These are phyloP conservation scores for Aspergillus novofumigatus DNA, from an alignment of 2,329 filamentous ascomycete species.

Conservation along the genomic window DNA sequence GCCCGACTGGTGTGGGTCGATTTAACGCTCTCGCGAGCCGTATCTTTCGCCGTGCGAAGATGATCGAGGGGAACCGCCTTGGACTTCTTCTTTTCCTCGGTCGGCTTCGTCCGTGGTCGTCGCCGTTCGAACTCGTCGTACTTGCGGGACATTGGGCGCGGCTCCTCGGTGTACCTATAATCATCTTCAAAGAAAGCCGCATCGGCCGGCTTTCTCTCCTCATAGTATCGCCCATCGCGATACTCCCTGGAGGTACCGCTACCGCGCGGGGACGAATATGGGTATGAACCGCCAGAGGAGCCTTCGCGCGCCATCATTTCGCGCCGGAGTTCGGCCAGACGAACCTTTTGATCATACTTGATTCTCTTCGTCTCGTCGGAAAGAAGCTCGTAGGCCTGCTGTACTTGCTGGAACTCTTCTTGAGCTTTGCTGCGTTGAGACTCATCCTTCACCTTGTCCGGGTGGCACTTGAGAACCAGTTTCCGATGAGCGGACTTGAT, in stretches of 20 bases:
- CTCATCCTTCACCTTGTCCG: constrained; percentile 82
- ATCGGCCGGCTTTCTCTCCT: constrained; percentile 39
- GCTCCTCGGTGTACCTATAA: constrained; percentile 34
- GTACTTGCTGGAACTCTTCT: constrained; percentile 86
- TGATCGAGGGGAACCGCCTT: constrained; percentile 26
- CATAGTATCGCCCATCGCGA: constrained; percentile 41
- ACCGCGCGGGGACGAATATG: constrained; percentile 18
- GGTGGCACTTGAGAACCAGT: constrained; percentile 81
- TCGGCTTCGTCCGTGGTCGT: constrained; percentile 24
- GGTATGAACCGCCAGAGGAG: constrained; percentile 10
- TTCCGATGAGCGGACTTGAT: constrained; percentile 82
- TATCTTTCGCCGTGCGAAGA: constrained; percentile 29
- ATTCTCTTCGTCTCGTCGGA: constrained; percentile 68
- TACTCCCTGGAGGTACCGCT: constrained; percentile 30
- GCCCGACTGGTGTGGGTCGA: constrained; percentile 30
- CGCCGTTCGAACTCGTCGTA: constrained; percentile 35
- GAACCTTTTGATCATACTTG: constrained; percentile 74
- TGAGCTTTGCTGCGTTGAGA: constrained; percentile 72
- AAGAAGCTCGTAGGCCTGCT: constrained; percentile 88
- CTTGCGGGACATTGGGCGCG: constrained; percentile 37
- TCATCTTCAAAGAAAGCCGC: constrained; percentile 35
- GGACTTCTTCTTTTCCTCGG: constrained; percentile 37
- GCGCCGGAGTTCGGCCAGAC: constrained; percentile 61
- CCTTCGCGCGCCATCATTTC: constrained; percentile 48
- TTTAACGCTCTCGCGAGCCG: constrained; percentile 28